A percentile compares a stretch with the other conserved stretches of the same genome.
Evolutionary conservation across 306 rosid species (phyloP).

Genomic region (Vigna mungo): DNA sequence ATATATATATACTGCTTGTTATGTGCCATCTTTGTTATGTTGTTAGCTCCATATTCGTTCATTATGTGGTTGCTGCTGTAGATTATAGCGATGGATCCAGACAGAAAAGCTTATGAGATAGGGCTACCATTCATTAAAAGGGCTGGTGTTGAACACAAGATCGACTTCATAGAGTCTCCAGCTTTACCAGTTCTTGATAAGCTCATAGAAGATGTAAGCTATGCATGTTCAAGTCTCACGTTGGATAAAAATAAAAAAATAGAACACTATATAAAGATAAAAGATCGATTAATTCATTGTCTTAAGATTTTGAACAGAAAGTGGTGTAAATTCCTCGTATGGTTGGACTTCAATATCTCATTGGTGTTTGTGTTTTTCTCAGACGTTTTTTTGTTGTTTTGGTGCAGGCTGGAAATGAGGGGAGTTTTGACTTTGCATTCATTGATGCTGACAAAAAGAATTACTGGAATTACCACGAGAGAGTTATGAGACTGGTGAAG

Average conservation of each 20-base stretch:
- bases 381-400: too few relatives aligned
- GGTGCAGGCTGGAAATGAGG: slow-evolving; percentile 27
- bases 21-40: not conserved
- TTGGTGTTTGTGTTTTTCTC: too few relatives aligned
- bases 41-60: too few relatives aligned
- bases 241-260: too few relatives aligned
- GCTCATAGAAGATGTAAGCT: slow-evolving; percentile 53
- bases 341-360: too few relatives aligned
- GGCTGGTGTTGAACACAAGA: slow-evolving; percentile 68
- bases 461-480: slow-evolving; percentile 39
- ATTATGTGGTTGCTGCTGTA: not conserved
- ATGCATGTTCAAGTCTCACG: not conserved
- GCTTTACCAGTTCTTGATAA: slow-evolving; percentile 52
- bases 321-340: too few relatives aligned
- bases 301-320: too few relatives aligned
- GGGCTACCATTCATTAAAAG: slow-evolving; percentile 61
- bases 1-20: not conserved
- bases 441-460: slow-evolving; percentile 37
- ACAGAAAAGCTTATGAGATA: slow-evolving; percentile 52
- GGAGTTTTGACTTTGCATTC: slow-evolving; percentile 37
- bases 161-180: slow-evolving; percentile 53
- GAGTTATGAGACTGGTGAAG: slow-evolving; percentile 25
- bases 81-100: slow-evolving; percentile 58
- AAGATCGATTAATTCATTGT: too few relatives aligned
- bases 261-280: too few relatives aligned